Conservation (phyloP, 257 asterid species). For the Jacaranda copaia region DNA sequence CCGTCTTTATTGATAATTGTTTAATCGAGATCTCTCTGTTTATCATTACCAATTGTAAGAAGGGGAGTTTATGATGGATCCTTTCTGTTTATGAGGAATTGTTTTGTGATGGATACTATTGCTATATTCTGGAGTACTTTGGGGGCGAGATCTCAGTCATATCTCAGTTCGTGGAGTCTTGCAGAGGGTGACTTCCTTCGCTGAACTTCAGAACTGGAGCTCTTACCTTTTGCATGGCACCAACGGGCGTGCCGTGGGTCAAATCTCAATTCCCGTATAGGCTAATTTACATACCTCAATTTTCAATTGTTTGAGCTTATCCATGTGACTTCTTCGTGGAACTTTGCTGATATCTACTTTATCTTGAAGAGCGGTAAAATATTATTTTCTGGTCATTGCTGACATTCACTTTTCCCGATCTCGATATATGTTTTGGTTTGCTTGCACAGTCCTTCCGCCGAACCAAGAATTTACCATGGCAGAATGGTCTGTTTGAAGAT, state of each 20-base stretch:
- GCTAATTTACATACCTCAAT: slow-evolving; percentile 44
- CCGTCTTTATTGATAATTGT: slow-evolving; percentile 45
- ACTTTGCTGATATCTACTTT: slow-evolving; percentile 65
- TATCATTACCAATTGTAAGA: slow-evolving; percentile 49
- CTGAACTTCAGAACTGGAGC: slow-evolving; percentile 74
- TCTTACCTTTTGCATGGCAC: slow-evolving; percentile 66
- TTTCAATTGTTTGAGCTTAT: slow-evolving; percentile 61
- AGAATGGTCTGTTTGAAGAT: slow-evolving; percentile 83
- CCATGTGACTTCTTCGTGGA: slow-evolving; percentile 59
- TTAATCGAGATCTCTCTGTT: slow-evolving; percentile 48
- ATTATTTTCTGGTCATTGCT: slow-evolving; percentile 59
- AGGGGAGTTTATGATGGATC: slow-evolving; percentile 60
- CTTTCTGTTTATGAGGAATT: slow-evolving; percentile 45
- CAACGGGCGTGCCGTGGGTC: slow-evolving; percentile 66
- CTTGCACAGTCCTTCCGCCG: slow-evolving; percentile 91
- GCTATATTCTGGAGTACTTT: slow-evolving; percentile 36
- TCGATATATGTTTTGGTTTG: slow-evolving; percentile 69
- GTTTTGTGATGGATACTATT: slow-evolving; percentile 45
- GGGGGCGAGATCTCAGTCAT: slow-evolving; percentile 51
- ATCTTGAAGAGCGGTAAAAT: slow-evolving; percentile 57
- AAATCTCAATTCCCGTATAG: slow-evolving; percentile 53
- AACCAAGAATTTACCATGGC: slow-evolving; percentile 84
- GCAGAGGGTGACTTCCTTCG: slow-evolving; percentile 64
- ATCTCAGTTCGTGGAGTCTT: slow-evolving; percentile 64
- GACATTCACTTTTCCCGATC: slow-evolving; percentile 63